Evolutionary conservation across 257 asterid species (phyloP), one percentile per base, ranked within the genome.

Genomic region (Linaria vulgaris): DNA sequence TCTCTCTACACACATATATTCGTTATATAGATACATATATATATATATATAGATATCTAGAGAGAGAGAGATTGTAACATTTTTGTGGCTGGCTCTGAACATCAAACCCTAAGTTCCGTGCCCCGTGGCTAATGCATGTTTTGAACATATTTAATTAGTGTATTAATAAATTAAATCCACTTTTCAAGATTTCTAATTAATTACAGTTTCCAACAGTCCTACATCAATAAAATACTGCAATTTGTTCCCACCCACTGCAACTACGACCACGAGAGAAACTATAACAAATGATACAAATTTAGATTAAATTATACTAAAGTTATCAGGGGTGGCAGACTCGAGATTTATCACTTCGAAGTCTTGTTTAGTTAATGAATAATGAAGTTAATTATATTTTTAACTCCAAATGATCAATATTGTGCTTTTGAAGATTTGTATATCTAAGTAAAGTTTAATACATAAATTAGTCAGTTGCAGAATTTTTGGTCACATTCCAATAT

Each of bases 101-200:
- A 76, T 68, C 71, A 79, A 88, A 76, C 84, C 84, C 87, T 23
- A 83, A 68, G 88, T 69, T 65, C 90, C 82, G 95, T 94, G 94
- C 89, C 94, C 91, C 97, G 91, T 85, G 95, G 91, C 89, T 74
- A 67, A 65, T 78, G 54, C 80, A 58, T 60, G 61, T 74, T 71
- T 72, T 56, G 17, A 11, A 63, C 54, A 60, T 52, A 52, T 17
- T 69, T 23, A n/a, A n/a, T n/a, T 31, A 30, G 25, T 59, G 5
- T 16, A 25, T 31, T 30, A n/a, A n/a, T n/a, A n/a, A n/a, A 38
- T 41, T 52, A 56, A 27, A 56, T 25, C 74, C 73, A 66, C 70
- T 80, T 63, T 43, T 72, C 74, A 38, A 62, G 63, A 60, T 68
- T 73, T 53, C 59, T 62, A 61, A 54, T 71, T 38, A 65, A 50